phyloP scores from a whole-genome alignment of 306 rosid species.

The Fragaria nilgerrensis region DNA sequence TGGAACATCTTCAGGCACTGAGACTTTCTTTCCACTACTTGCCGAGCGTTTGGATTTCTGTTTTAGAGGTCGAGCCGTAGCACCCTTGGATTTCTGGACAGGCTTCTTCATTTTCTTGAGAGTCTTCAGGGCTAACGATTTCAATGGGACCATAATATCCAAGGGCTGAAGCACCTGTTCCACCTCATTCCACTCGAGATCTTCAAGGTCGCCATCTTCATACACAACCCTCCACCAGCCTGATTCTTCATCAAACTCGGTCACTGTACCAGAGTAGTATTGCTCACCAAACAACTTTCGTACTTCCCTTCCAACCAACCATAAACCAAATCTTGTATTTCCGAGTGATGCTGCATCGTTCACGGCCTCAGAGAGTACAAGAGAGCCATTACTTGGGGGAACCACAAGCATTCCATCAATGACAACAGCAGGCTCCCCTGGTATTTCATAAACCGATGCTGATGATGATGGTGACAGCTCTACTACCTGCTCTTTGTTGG shows the following conservation, averaged over 20 bases:
- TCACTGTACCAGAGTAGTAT: constrained; percentile 55
- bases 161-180: constrained; percentile 72
- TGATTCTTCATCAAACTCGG: constrained; percentile 51
- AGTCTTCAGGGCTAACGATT: constrained; percentile 53
- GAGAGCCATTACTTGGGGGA: constrained; percentile 20
- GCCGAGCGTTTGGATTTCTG: constrained; percentile 28
- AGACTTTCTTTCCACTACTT: constrained; percentile 35
- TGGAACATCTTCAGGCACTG: constrained; percentile 14
- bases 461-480: constrained; percentile 26
- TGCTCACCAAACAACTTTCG: constrained; percentile 60
- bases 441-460: constrained; percentile 43
- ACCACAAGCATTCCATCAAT: constrained; percentile 69
- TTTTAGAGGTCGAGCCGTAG: constrained; percentile 25
- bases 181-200: constrained; percentile 81
- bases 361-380: constrained; percentile 13
- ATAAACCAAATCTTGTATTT: constrained; percentile 56
- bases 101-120: constrained; percentile 44
- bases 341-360: constrained; percentile 17
- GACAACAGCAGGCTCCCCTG: constrained; percentile 81
- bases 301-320: constrained; percentile 84
- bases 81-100: constrained; percentile 34
- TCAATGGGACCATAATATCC: constrained; percentile 64
- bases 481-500: constrained; percentile 32
- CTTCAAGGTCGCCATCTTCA: constrained; percentile 84
- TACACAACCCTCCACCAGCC: constrained; percentile 80